Base-by-base conservation (phyloP, 2,329 filamentous ascomycete species). In the Eutypella sp. region DNA sequence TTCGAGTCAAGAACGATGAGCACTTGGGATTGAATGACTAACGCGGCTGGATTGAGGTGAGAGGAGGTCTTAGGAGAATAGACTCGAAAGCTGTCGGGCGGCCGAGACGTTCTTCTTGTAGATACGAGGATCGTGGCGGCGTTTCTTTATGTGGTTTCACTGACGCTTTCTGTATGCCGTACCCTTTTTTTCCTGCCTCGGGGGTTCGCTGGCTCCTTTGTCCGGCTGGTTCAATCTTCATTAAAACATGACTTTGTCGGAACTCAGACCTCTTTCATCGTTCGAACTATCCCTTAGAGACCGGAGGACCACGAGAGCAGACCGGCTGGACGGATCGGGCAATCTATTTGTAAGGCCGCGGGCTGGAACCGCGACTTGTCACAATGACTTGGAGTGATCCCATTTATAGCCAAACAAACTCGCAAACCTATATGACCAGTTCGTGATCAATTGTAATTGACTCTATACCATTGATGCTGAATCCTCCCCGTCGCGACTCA, bases 21-120 rank as follows among this genome's bases (percentile, higher is more conserved):
- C 54, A 55, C 54, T 58, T 56, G 54, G 41, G 40, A 50, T 55
- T n/a, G 47, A 48, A 48, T 54, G 52, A 57, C 56, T 56, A 15
- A 60, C 46, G 48, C 49, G 42, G 52, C 55, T 57, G 53, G 50
- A 56, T n/a, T n/a, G n/a, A n/a, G n/a, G n/a, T 49, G 54, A 44
- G 34, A 52, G 51, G 52, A 47, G 51, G 41, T 39, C 48, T 39
- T 44, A 45, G 31, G 47, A 48, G 51, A 50, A 47, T 20, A 25
- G 45, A 46, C 44, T 43, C 47, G 49, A 50, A 52, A 36, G 51
- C 55, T 44, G 49, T 5, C 47, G 50, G 49, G 50, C 40, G 57
- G 47, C 39, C 44, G 38, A 15, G 20, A 51, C 40, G 49, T 54
- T n/a, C 49, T 61, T 62, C 59, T 62, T 62, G 57, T 61, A 62